Percentiles rank a stretch among this genome's conserved stretches.
Evolutionary conservation across 2,329 filamentous ascomycete species (phyloP).

Genomic region (Trichophyton equinum): DNA sequence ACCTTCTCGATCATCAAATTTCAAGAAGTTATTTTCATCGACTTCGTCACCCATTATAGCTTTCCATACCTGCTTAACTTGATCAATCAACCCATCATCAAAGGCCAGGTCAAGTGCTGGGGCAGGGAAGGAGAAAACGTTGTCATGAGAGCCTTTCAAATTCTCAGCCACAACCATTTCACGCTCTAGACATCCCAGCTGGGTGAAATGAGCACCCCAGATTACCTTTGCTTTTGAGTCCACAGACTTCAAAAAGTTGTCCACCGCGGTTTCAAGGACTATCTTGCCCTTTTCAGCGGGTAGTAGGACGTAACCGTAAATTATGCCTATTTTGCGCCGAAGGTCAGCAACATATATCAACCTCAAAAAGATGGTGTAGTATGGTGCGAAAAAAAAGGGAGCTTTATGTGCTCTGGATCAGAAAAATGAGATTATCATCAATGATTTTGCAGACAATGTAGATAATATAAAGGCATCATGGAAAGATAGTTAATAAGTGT

Average conservation of each 20-base stretch:
- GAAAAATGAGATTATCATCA: slow-evolving; percentile 55
- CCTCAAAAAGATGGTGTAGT: not conserved
- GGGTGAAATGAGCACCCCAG: slow-evolving; percentile 44
- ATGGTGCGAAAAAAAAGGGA: not conserved
- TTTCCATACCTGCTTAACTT: slow-evolving; percentile 60
- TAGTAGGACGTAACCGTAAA: slow-evolving; percentile 42
- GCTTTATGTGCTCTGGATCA: not conserved
- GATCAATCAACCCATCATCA: slow-evolving; percentile 54
- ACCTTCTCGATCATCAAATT: slow-evolving; percentile 62
- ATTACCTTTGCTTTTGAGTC: slow-evolving; percentile 30
- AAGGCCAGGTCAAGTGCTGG: slow-evolving; percentile 57
- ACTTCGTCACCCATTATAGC: slow-evolving; percentile 43
- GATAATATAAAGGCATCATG: slow-evolving; percentile 92
- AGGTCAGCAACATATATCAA: slow-evolving; percentile 11
- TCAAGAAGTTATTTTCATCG: slow-evolving; percentile 52
- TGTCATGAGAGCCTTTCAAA: slow-evolving; percentile 25
- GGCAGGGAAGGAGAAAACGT: slow-evolving; percentile 46
- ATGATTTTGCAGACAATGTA: slow-evolving; percentile 96
- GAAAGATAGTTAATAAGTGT: slow-evolving; percentile 24
- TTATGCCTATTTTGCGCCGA: slow-evolving; percentile 36
- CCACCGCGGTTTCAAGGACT: slow-evolving; percentile 28
- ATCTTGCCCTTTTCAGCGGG: slow-evolving; percentile 27
- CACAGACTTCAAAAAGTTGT: slow-evolving; percentile 31
- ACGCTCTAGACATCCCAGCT: slow-evolving; percentile 24
- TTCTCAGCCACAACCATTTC: slow-evolving; percentile 8